phyloP scores from a whole-genome alignment of 257 asterid genomes.

The Solanum tacnaense region DNA sequence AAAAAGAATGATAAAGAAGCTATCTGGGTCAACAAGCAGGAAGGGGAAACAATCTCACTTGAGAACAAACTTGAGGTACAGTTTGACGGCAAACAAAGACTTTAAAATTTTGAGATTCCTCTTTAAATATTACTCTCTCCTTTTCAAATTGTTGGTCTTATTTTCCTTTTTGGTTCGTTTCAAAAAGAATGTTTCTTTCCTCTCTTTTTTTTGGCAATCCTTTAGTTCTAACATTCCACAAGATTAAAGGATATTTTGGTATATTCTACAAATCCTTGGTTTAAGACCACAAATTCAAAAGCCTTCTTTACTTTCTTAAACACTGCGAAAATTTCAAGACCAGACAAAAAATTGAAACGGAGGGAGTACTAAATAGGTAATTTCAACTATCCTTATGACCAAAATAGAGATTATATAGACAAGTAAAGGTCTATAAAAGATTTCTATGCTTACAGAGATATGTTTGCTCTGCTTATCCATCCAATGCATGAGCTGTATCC shows the following conservation, averaged over 20 bases:
- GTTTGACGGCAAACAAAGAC: neutral
- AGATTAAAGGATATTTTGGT: neutral
- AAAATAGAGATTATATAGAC: neutral
- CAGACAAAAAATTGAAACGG: neutral
- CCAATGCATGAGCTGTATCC: conserved; percentile 88
- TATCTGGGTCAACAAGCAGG: neutral
- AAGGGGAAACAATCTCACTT: neutral
- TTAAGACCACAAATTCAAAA: neutral
- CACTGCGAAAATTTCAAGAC: neutral
- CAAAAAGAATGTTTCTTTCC: neutral
- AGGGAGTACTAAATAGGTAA: neutral
- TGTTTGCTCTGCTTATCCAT: conserved; percentile 99
- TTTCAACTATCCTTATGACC: neutral
- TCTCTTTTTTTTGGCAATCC: neutral
- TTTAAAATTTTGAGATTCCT: neutral
- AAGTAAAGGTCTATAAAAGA: neutral
- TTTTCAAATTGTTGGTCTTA: neutral
- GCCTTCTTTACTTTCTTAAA: neutral
- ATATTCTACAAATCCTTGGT: neutral
- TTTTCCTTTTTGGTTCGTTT: neutral
- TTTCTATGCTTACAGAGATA: conserved; percentile 55
- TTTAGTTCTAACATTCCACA: neutral
- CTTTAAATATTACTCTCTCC: neutral
- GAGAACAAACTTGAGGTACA: neutral
- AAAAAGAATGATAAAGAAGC: neutral